These are phyloP conservation scores for Aspergillus fructus DNA, from an alignment of 2,329 filamentous ascomycete species.

Conservation along the genomic window DNA sequence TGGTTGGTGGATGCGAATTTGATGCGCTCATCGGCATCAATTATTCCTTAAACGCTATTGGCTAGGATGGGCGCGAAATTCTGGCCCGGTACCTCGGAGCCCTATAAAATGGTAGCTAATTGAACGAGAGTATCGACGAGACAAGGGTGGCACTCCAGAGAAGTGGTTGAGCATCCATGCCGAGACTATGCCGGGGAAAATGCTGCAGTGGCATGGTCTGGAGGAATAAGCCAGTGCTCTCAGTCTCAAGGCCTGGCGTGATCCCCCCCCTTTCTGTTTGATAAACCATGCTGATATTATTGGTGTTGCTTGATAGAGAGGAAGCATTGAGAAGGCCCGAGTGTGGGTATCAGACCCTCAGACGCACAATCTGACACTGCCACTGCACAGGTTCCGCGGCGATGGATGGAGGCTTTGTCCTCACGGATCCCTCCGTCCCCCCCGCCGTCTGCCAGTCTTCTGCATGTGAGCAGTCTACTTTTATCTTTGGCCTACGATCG, in stretches of 20 bases:
- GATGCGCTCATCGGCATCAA: background rate
- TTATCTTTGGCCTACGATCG: background rate
- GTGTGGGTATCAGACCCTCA: background rate
- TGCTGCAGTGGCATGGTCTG: background rate
- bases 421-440: conserved; percentile 6
- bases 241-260: background rate
- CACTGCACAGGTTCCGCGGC: background rate
- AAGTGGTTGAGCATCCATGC: background rate
- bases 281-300: too few species aligned
- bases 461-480: conserved; percentile 5
- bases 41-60: background rate
- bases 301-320: background rate
- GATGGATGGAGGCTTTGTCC: background rate
- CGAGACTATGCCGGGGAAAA: background rate
- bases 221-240: background rate
- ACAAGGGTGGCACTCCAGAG: conserved; percentile 1
- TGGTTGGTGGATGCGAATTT: background rate
- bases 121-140: conserved; percentile 3
- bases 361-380: background rate
- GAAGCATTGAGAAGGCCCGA: background rate
- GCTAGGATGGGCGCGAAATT: background rate
- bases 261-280: too few species aligned
- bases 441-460: background rate
- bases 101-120: background rate
- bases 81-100: background rate